phyloP scores from a whole-genome alignment of 305 asterid genomes.

The Lippia alba region DNA sequence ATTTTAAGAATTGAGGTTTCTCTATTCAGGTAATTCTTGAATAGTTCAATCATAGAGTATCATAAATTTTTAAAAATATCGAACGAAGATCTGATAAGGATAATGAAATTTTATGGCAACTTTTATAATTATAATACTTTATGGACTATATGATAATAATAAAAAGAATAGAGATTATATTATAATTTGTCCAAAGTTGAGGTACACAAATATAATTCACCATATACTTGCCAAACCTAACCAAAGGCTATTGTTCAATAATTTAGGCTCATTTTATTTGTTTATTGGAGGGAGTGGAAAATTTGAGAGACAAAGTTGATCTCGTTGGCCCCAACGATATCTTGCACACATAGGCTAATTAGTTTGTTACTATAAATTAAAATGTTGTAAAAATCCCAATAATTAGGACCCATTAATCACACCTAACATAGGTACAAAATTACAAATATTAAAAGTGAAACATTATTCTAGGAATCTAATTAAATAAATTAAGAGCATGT shows the following conservation, averaged over 20 bases:
- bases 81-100: no score
- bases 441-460: not conserved
- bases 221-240: conserved; percentile 41
- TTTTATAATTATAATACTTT: no score
- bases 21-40: no score
- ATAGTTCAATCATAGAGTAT: no score
- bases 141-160: no score
- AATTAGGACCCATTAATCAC: conserved; percentile 25
- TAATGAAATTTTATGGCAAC: no score
- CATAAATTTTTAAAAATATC: no score
- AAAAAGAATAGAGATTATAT: no score
- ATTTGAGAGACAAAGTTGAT: conserved; percentile 42
- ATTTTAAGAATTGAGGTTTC: no score
- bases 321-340: conserved; percentile 52
- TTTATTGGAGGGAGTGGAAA: conserved; percentile 40
- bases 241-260: conserved; percentile 43
- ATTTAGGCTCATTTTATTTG: conserved; percentile 42
- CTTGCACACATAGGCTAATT: conserved; percentile 23
- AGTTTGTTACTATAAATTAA: not conserved
- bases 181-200: no score
- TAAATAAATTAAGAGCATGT: not conserved
- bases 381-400: not conserved
- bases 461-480: not conserved
- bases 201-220: no score
- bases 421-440: not conserved